Evolutionary conservation across 805 yeast genomes (phyloP).

Genomic region (Peterozyma xylosa): DNA sequence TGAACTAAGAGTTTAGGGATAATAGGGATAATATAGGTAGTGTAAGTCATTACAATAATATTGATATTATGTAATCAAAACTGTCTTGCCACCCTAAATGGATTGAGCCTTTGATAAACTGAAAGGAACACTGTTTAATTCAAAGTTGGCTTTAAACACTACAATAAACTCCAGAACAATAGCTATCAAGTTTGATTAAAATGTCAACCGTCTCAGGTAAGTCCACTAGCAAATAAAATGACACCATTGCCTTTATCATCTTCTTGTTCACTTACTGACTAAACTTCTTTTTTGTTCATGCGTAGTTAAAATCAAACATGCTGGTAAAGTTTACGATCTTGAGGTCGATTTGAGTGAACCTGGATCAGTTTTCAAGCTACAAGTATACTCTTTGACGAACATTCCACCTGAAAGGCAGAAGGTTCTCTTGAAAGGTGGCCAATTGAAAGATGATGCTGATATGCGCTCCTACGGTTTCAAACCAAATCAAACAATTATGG

Average conservation of each 20-base stretch:
- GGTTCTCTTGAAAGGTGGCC: conserved; percentile 84
- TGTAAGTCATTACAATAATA: no score
- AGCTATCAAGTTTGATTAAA: background rate
- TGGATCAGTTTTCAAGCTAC: conserved; percentile 58
- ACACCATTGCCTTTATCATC: no score
- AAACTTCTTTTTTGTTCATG: background rate
- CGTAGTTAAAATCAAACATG: conserved; percentile 47
- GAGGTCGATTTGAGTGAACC: conserved; percentile 46
- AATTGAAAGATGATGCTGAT: conserved; percentile 59
- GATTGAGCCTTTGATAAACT: no score
- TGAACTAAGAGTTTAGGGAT: no score
- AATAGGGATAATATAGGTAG: no score
- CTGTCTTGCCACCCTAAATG: no score
- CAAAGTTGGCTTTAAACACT: no score
- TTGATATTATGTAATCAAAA: no score
- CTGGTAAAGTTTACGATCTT: conserved; percentile 58
- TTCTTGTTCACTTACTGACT: no score
- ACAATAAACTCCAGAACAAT: background rate
- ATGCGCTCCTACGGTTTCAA: conserved; percentile 49
- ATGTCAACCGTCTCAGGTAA: conserved; percentile 4
- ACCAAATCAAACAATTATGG: conserved; percentile 68
- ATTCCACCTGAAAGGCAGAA: conserved; percentile 90
- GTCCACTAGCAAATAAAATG: background rate
- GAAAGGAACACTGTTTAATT: no score
- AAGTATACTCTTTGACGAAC: conserved; percentile 64